Percentiles rank a stretch among this genome's conserved stretches.
phyloP scores from a whole-genome alignment of 2,329 filamentous ascomycete genomes.

The Alternaria novae-zelandiae region DNA sequence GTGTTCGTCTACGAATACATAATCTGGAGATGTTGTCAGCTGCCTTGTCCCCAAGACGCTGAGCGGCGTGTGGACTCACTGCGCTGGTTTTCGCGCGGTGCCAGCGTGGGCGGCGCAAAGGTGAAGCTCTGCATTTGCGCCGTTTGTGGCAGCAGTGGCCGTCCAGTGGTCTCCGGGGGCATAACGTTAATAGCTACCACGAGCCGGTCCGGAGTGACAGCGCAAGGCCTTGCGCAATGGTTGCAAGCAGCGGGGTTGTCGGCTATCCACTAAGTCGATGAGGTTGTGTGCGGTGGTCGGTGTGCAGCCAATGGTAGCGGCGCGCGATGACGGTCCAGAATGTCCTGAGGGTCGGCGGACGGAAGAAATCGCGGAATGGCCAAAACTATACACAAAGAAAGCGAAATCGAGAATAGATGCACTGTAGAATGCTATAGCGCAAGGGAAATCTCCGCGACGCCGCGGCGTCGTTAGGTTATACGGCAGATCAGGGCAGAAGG shows the following conservation, averaged over 20 bases:
- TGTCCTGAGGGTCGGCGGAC: conserved; percentile 22
- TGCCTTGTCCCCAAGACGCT: neutral
- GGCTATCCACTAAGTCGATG: conserved; percentile 34
- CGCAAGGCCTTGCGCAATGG: conserved; percentile 24
- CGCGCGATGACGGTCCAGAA: conserved; percentile 29
- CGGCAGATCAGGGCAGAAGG: conserved; percentile 41
- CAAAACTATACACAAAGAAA: conserved; percentile 20
- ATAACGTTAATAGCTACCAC: conserved; percentile 49
- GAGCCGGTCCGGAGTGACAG: conserved; percentile 9
- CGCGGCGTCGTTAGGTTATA: conserved; percentile 44
- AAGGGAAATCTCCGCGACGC: conserved; percentile 44
- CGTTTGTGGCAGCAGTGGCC: conserved; percentile 70
- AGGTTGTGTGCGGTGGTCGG: conserved; percentile 28
- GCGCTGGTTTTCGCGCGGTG: conserved; percentile 79
- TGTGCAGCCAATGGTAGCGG: conserved; percentile 35
- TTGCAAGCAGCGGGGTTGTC: conserved; percentile 44
- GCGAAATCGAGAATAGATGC: conserved; percentile 29
- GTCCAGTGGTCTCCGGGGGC: conserved; percentile 67
- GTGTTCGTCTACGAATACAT: conserved; percentile 99
- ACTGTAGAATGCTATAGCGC: conserved; percentile 36
- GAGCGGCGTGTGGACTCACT: conserved; percentile 62
- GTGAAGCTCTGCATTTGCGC: conserved; percentile 76
- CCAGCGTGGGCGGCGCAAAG: conserved; percentile 70
- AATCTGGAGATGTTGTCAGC: conserved; percentile 66
- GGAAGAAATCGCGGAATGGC: conserved; percentile 19